Percentiles rank a stretch among this genome's conserved stretches.
These are phyloP conservation scores for Suillus luteus DNA, from an alignment of 768 basidiomycete genomes.

Conservation along the genomic window DNA sequence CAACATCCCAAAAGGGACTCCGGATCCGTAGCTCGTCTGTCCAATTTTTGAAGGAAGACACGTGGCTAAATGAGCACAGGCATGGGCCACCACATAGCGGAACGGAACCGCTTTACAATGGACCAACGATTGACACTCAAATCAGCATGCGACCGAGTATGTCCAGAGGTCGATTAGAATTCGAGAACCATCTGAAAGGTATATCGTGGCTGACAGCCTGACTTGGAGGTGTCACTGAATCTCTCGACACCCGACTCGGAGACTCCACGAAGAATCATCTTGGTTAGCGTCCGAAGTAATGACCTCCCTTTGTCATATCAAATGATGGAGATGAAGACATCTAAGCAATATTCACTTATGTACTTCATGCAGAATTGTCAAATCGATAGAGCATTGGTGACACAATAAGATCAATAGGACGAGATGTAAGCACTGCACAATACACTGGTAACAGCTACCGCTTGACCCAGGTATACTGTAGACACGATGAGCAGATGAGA, in stretches of 20 bases:
- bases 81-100: not conserved
- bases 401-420: not conserved
- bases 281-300: not conserved
- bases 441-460: conserved; percentile 49
- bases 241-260: not conserved
- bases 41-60: no score
- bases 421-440: not conserved
- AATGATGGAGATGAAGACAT: not conserved
- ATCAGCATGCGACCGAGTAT: not conserved
- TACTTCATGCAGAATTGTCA: not conserved
- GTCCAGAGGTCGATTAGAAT: not conserved
- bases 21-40: no score
- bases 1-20: no score
- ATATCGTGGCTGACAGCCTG: not conserved
- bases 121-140: not conserved
- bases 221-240: not conserved
- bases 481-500: conserved; percentile 6
- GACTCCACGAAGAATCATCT: not conserved
- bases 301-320: not conserved
- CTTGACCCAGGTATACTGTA: conserved; percentile 94
- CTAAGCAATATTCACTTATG: not conserved
- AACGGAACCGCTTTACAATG: not conserved
- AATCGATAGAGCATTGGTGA: not conserved
- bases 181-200: not conserved
- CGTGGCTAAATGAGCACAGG: not conserved